These are phyloP conservation scores for Ustilago sp. DNA, from an alignment of 1,284 basidiomycete genomes.

Conservation along the genomic window DNA sequence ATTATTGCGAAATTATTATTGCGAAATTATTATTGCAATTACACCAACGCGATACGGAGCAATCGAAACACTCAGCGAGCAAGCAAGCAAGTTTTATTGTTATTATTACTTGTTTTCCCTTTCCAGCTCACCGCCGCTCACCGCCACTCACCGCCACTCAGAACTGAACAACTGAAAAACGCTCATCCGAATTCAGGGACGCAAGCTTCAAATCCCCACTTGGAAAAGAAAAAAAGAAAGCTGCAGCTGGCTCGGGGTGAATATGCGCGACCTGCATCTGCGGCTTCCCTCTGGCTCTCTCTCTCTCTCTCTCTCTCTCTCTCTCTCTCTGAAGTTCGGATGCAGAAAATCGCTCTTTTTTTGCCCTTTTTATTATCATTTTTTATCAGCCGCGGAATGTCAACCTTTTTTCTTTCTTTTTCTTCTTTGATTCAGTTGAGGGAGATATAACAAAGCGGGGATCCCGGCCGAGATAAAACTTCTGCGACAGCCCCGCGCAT, in stretches of 20 bases:
- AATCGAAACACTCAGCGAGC: neutral
- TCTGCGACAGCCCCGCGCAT: too few species aligned
- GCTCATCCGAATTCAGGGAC: too few species aligned
- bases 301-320: neutral
- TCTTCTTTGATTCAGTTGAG: neutral
- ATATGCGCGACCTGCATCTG: conserved; percentile 10
- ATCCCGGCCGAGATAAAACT: too few species aligned
- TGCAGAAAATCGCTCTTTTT: neutral
- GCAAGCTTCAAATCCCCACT: too few species aligned
- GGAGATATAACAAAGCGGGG: too few species aligned
- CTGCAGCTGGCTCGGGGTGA: conserved; percentile 17
- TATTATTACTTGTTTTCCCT: neutral
- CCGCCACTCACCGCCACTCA: neutral
- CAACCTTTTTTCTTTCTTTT: neutral
- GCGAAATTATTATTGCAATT: neutral
- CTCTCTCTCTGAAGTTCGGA: neutral
- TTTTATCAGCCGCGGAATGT: neutral
- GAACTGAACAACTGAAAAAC: neutral
- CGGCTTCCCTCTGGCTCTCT: neutral
- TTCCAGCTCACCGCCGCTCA: neutral
- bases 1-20: too few species aligned
- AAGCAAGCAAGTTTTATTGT: neutral
- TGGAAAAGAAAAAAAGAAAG: neutral
- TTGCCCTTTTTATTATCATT: neutral
- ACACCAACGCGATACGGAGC: neutral